These are phyloP conservation scores for Diospyros kaki DNA, from an alignment of 148 eudicot genomes.

Conservation along the genomic window DNA sequence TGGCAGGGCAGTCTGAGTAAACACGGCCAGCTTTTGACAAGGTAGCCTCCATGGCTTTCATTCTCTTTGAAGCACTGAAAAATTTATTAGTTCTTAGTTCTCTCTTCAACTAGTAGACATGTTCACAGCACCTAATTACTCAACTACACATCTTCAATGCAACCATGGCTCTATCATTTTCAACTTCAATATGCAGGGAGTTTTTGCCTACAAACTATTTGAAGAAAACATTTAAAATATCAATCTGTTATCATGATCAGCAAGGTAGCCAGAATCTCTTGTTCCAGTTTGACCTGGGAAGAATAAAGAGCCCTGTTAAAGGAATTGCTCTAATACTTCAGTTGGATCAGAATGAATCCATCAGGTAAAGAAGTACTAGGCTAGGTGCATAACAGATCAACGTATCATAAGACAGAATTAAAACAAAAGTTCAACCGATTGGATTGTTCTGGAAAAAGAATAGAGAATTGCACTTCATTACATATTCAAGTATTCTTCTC, in stretches of 20 bases:
- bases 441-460: neutral
- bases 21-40: constrained; percentile 66
- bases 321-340: neutral
- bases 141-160: constrained; percentile 3
- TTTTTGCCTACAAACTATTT: neutral
- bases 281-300: too few species aligned
- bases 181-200: neutral
- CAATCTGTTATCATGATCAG: neutral
- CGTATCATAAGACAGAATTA: neutral
- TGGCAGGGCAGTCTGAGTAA: constrained; percentile 71
- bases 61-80: constrained; percentile 65
- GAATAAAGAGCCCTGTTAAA: too few species aligned
- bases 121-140: neutral
- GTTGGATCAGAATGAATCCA: neutral
- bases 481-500: neutral
- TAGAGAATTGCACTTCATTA: neutral
- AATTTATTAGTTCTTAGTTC: neutral
- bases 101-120: neutral
- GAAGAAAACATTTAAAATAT: neutral
- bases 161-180: neutral
- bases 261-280: neutral
- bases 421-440: neutral
- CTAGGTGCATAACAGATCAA: neutral
- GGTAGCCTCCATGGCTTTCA: constrained; percentile 62
- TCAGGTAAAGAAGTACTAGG: neutral